Percentiles rank a stretch among this genome's conserved stretches.
Conservation (phyloP, 2,329 filamentous ascomycete species). For the Aschersonia sp. region DNA sequence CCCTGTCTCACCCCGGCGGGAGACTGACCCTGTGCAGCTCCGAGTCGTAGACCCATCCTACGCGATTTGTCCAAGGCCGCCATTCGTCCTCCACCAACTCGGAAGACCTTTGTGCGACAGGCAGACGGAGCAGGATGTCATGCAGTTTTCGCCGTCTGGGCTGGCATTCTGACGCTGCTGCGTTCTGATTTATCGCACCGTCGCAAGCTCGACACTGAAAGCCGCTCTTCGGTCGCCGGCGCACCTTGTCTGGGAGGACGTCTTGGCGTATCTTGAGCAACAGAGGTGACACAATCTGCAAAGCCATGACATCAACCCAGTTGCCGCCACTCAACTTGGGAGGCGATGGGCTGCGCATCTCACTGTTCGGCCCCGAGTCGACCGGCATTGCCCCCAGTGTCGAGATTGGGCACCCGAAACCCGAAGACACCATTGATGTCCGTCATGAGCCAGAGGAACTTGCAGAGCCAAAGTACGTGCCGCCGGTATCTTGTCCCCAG, state of each 20-base stretch:
- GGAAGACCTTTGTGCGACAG: neutral
- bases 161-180: neutral
- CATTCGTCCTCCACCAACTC: neutral
- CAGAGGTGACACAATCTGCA: neutral
- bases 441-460: conserved; percentile 1
- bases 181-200: neutral
- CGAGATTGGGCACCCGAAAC: neutral
- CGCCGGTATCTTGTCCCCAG: conserved; percentile 6
- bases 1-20: neutral
- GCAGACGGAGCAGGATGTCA: neutral
- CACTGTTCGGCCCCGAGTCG: conserved; percentile 13
- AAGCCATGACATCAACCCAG: conserved; percentile 13
- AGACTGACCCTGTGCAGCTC: neutral
- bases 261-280: neutral
- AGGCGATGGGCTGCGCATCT: conserved; percentile 14
- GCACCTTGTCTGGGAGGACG: neutral
- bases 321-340: conserved; percentile 15
- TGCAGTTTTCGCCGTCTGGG: neutral
- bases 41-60: neutral
- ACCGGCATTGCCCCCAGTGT: conserved; percentile 3
- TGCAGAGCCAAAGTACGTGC: neutral
- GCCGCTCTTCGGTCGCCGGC: neutral
- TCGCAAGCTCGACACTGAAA: neutral
- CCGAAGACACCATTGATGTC: neutral
- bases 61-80: neutral